Evolutionary conservation across 2,329 filamentous ascomycete genomes (phyloP), one percentile per base, ranked within the genome.

Genomic region (Calonectria hawksworthii): DNA sequence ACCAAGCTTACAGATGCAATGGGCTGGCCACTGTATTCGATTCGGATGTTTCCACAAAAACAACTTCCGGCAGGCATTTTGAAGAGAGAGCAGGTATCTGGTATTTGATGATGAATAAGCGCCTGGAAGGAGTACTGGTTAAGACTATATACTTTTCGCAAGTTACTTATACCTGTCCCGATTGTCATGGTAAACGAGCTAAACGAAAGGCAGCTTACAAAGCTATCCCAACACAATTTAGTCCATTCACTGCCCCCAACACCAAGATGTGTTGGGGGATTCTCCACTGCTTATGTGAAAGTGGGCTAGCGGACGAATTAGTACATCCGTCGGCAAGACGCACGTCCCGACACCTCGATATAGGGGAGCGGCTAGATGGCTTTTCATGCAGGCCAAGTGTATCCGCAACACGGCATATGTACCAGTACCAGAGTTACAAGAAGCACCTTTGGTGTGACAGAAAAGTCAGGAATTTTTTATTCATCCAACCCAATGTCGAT

Each of bases 181-280:
- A 28, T 26, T 28, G 2, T 18, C 28, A 63, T 21, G 36, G 7
- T 26, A 26, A 63, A 10, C 34, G 14, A 28, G 23, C 34, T 47
- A 47, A 47, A 47, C 44, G 44, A 47, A 13, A 47, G n/a, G 23
- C 44, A 41, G 56, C 36, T 41, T 41, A 63, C 34, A 63, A 41
- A 63, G 56, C 56, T 14, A 28, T 41, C 56, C 36, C 56, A 63
- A 63, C 56, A 63, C 38, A 63, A 41, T 63, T 41, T 41, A 38
- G 32, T 26, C 23, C 52, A 54, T 34, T 34, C 18, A 34, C 30
- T n/a, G 14, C 28, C 28, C 52, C 30, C 32, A 36, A 36, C 32
- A 18, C 23, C 32, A 10, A 38, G 56, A 38, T 38, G 23, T 41
- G 56, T 63, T 63, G 56, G 23, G 52, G 23, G 23, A 5, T 63